Percentiles rank a stretch among this genome's conserved stretches.
Evolutionary conservation across 2,329 filamentous ascomycete species (phyloP).

Genomic region (Pestalotiopsis fici): DNA sequence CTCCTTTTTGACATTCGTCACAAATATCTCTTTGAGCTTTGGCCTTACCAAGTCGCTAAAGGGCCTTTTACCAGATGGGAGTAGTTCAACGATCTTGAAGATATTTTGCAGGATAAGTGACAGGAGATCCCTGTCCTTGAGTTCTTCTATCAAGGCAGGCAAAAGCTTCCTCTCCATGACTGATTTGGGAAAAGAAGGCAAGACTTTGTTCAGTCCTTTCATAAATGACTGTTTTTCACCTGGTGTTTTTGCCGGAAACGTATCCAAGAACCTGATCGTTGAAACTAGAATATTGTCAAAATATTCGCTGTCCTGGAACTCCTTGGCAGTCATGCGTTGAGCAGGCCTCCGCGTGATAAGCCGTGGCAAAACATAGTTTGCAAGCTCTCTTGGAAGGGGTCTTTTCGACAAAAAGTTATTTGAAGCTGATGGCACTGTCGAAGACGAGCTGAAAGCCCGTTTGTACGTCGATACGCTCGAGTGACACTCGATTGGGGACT

Average conservation of each 20-base stretch:
- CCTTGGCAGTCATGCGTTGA: conserved; percentile 81
- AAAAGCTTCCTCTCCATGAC: conserved; percentile 95
- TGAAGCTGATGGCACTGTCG: conserved; percentile 72
- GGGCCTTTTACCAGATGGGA: conserved; percentile 75
- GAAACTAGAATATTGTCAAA: conserved; percentile 97
- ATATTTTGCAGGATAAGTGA: conserved; percentile 86
- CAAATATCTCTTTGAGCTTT: conserved; percentile 79
- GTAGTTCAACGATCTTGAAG: conserved; percentile 81
- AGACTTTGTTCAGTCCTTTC: conserved; percentile 80
- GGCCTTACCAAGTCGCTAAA: conserved; percentile 90
- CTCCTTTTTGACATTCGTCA: conserved; percentile 58
- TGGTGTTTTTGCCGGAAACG: conserved; percentile 86
- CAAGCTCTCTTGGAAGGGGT: conserved; percentile 77
- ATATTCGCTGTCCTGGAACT: conserved; percentile 93
- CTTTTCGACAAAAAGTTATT: conserved; percentile 87
- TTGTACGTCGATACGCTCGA: conserved; percentile 84
- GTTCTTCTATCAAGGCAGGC: conserved; percentile 85
- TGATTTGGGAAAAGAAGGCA: conserved; percentile 89
- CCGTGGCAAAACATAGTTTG: conserved; percentile 74
- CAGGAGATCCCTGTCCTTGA: conserved; percentile 87
- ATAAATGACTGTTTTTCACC: conserved; percentile 92
- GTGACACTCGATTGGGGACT: conserved; percentile 80
- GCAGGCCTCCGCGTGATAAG: conserved; percentile 87
- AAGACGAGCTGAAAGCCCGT: conserved; percentile 76
- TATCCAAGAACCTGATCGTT: conserved; percentile 92